Percentiles rank a stretch among this genome's conserved stretches.
phyloP scores from a whole-genome alignment of 2,329 filamentous ascomycete species.

The Berkeleyomyces basicola region DNA sequence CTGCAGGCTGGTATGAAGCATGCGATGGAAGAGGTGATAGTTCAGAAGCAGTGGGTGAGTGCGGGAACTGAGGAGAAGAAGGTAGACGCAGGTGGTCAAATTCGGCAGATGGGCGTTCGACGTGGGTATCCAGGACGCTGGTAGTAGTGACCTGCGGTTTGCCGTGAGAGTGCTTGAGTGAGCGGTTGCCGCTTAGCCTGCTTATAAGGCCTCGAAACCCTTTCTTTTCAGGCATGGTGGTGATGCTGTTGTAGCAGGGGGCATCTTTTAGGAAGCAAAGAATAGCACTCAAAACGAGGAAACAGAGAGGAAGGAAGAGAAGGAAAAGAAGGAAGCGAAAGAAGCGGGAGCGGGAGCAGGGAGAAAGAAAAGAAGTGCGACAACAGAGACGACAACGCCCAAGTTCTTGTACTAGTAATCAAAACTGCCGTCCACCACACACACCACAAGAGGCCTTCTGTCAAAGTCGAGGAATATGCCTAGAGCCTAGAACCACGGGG shows the following conservation, averaged over 20 bases:
- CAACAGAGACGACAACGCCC: background rate
- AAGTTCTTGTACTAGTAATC: background rate
- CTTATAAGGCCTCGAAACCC: background rate
- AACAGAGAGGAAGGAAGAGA: background rate
- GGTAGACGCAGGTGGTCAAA: background rate
- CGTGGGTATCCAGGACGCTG: background rate
- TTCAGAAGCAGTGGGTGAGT: background rate
- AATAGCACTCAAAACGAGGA: background rate
- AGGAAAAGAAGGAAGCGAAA: background rate
- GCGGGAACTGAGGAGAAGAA: background rate
- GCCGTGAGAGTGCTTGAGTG: background rate
- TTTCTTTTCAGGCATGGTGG: conserved; percentile 6
- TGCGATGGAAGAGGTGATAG: background rate
- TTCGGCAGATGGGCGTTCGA: background rate
- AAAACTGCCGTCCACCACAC: background rate
- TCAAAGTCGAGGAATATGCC: background rate
- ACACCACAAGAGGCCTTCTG: background rate
- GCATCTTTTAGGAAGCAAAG: conserved; percentile 1
- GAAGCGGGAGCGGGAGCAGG: background rate
- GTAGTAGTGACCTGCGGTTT: background rate
- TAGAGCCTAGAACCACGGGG: background rate
- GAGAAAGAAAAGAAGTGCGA: background rate
- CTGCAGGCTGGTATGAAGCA: background rate
- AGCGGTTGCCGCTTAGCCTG: background rate
- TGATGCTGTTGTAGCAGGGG: background rate